Evolutionary conservation across 2,329 filamentous ascomycete species (phyloP), one percentile per base, ranked within the genome.

Genomic region (Clonostachys rhizophaga): DNA sequence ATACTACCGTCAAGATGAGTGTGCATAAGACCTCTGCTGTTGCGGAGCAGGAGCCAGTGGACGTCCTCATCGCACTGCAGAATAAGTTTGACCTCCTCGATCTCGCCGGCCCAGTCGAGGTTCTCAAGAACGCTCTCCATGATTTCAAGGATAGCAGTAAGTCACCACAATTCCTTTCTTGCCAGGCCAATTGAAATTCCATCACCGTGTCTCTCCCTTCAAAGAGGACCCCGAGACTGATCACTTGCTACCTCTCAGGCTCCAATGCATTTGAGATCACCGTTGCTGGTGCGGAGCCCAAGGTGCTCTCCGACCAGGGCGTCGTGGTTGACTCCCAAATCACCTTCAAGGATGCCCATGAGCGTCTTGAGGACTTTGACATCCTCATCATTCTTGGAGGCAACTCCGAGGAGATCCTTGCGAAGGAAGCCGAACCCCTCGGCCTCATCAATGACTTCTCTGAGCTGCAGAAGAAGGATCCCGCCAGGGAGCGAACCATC

Each of bases 341-440:
- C 65, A 76, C 83, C 63, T 90, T 81, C 75, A 86, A 87, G 61
- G 87, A 92, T 61, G 89, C 88, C 51, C 78, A 89, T 67, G 80
- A 89, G 50, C 75, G 76, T 55, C 79, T 91, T 43, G 72, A 84
- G 54, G 86, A 91, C 54, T 91, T 87, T 63, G 89, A 95, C 64
- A 76, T 94, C 52, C 76, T 95, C 56, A 76, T 94, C 64, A 72
- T 95, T 54, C 77, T 90, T 30, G 89, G 89, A 59, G 89, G 89
- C 61, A 78, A 81, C 61, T 71, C 72, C 49, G 78, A 84, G 30
- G 68, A 73, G 36, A 66, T 90, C 52, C 68, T 91, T 61, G 83
- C 88, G 67, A 69, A 76, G 60, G 86, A 87, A 61, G 66, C 74
- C 45, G 81, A 90, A 64, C 87, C 86, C 20, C 74, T 91, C 52